phyloP scores from a whole-genome alignment of 495 filamentous ascomycete genomes.

The Aspergillus wentii region DNA sequence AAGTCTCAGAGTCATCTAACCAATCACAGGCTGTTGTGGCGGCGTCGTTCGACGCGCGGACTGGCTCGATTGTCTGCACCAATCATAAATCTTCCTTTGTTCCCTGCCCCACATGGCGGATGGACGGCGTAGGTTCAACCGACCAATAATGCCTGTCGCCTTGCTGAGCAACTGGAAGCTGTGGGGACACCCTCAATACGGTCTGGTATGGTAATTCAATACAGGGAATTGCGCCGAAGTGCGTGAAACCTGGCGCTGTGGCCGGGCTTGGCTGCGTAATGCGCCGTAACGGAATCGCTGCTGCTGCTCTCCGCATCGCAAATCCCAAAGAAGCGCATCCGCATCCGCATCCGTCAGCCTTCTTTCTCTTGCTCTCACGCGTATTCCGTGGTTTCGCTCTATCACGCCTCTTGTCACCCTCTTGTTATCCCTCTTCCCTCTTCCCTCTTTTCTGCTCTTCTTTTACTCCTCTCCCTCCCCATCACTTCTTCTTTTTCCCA shows the following conservation, averaged over 20 bases:
- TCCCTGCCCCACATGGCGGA: slow-evolving; percentile 1
- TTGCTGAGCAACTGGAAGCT: neutral
- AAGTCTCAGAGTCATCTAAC: no score
- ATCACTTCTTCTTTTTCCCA: neutral
- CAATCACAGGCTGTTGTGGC: slow-evolving; percentile 6
- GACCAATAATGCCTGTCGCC: slow-evolving; percentile 13
- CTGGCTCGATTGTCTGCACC: neutral
- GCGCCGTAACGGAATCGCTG: neutral
- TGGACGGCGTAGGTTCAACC: slow-evolving; percentile 6
- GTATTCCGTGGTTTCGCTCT: slow-evolving; percentile 4
- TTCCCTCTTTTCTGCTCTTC: slow-evolving; percentile 2
- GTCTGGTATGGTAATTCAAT: neutral
- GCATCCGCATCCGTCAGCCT: slow-evolving; percentile 6
- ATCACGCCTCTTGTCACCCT: neutral
- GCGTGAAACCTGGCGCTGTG: neutral
- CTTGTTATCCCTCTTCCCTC: slow-evolving; percentile 5
- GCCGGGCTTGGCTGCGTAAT: neutral
- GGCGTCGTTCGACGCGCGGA: slow-evolving; percentile 17
- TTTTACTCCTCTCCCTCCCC: neutral
- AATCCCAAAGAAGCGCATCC: no score
- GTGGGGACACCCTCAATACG: neutral
- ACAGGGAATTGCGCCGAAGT: neutral
- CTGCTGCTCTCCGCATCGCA: slow-evolving; percentile 8
- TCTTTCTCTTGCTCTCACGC: slow-evolving; percentile 3
- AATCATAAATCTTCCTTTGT: neutral